Base-by-base conservation (phyloP, 208 protist genomes). In the Crithidia sp. region DNA sequence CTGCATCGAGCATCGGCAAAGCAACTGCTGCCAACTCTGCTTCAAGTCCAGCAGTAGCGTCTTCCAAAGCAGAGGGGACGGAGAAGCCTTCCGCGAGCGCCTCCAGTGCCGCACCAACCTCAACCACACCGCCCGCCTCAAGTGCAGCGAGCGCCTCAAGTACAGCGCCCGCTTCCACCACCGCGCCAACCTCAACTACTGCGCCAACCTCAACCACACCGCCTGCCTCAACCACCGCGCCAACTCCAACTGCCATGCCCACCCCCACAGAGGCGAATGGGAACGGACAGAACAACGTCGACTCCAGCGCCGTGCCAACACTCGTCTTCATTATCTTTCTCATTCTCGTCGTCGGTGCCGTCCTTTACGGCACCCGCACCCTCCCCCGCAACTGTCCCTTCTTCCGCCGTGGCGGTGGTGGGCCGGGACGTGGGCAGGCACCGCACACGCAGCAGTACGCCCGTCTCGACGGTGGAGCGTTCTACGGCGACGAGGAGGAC, bases 391-490 rank as follows among this genome's bases (percentile, higher is more conserved):
- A 2, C 12, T 71, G 65, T 28, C 73, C 65, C 9, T 59, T 67
- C 41, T 67, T 59, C n/a, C 52, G 41, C 43, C 5, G 50, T 65
- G 52, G 36, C 17, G 39, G 39, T 7, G 53, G 41, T 36, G 5
- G 58, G 13, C n/a, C 8, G 37, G 56, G 28, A 50, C 54, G 14
- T 36, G 37, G 40, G 5, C 14, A 13, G 10, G 16, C 55, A 6
- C 16, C 70, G 39, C n/a, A 28, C 53, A 17, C 53, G n/a, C 61
- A 43, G 52, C 71, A n/a, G 52, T 77, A 71, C 65, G 54, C 55
- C 12, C 50, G 17, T 10, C 65, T 77, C 0, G 43, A 39, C 40
- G 52, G 59, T 53, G 17, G 52, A 16, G 57, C 43, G 49, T 59
- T 61, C 54, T 19, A 43, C 60, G 50, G 54, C 4, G 70, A 75